Conservation (phyloP, 768 basidiomycete genomes). For the Termitomyces sp. region DNA sequence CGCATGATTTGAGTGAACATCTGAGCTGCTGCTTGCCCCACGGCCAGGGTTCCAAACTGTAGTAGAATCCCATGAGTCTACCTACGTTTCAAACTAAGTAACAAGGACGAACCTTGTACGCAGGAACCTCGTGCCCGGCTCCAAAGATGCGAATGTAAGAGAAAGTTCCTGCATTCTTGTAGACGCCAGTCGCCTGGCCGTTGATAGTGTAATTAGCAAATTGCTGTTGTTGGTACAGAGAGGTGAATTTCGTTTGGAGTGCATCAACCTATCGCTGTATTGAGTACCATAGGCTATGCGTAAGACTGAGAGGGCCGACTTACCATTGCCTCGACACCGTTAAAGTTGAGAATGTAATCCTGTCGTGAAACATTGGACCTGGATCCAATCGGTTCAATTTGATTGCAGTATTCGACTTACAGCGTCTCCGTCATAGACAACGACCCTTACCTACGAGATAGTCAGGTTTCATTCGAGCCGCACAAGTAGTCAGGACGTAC, state of each 20-base stretch:
- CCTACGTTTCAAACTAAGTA: neutral
- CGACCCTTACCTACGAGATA: conserved; percentile 34
- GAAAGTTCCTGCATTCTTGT: conserved; percentile 58
- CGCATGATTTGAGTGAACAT: conserved; percentile 45
- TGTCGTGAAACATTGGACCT: conserved; percentile 7
- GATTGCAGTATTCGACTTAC: conserved; percentile 28
- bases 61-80: neutral
- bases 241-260: conserved; percentile 45
- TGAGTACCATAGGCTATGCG: neutral
- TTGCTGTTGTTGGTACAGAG: conserved; percentile 37
- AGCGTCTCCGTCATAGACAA: conserved; percentile 59
- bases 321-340: conserved; percentile 60
- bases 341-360: conserved; percentile 56
- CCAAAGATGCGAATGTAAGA: conserved; percentile 54
- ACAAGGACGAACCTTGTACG: conserved; percentile 34
- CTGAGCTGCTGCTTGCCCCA: conserved; percentile 43
- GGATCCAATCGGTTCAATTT: neutral
- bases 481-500: conserved; percentile 26
- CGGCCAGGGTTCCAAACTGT: conserved; percentile 33
- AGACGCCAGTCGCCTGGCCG: conserved; percentile 49
- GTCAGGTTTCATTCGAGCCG: neutral
- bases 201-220: conserved; percentile 51
- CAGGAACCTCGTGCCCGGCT: conserved; percentile 48
- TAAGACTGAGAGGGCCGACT: neutral
- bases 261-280: conserved; percentile 36